Conservation (phyloP, 2,329 filamentous ascomycete genomes). For the Tympanopsis confertula region DNA sequence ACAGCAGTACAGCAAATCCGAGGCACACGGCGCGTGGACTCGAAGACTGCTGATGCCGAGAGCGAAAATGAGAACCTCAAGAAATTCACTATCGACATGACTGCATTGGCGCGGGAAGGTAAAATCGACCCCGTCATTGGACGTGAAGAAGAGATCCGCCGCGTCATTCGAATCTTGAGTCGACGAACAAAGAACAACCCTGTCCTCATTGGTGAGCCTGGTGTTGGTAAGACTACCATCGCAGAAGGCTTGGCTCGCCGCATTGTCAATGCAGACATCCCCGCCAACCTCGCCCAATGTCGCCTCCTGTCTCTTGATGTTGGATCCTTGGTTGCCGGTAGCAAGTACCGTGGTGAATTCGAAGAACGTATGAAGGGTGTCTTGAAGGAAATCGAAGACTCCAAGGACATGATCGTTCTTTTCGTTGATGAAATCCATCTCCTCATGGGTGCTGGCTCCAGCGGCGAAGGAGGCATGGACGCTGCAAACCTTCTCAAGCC, state of each 20-base stretch:
- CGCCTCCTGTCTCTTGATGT: slow-evolving; percentile 91
- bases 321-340: slow-evolving; percentile 85
- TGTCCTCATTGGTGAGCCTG: slow-evolving; percentile 91
- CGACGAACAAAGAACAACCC: slow-evolving; percentile 97
- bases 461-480: slow-evolving; percentile 95
- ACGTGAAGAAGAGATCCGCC: slow-evolving; percentile 85
- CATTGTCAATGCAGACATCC: slow-evolving; percentile 93
- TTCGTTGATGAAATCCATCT: slow-evolving; percentile 99
- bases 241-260: slow-evolving; percentile 90
- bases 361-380: slow-evolving; percentile 99
- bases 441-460: slow-evolving; percentile 91
- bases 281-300: slow-evolving; percentile 87
- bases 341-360: slow-evolving; percentile 97
- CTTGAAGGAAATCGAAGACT: slow-evolving; percentile 87
- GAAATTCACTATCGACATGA: slow-evolving; percentile 99
- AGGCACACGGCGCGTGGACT: slow-evolving; percentile 86
- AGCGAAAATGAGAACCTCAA: slow-evolving; percentile 88
- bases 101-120: slow-evolving; percentile 85
- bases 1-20: slow-evolving; percentile 84
- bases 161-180: slow-evolving; percentile 83
- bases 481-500: slow-evolving; percentile 95
- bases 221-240: slow-evolving; percentile 96
- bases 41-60: slow-evolving; percentile 88
- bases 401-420: slow-evolving; percentile 91
- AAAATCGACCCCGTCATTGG: slow-evolving; percentile 98